phyloP scores from a whole-genome alignment of 2,329 filamentous ascomycete genomes.

The Aspergillus proliferans region DNA sequence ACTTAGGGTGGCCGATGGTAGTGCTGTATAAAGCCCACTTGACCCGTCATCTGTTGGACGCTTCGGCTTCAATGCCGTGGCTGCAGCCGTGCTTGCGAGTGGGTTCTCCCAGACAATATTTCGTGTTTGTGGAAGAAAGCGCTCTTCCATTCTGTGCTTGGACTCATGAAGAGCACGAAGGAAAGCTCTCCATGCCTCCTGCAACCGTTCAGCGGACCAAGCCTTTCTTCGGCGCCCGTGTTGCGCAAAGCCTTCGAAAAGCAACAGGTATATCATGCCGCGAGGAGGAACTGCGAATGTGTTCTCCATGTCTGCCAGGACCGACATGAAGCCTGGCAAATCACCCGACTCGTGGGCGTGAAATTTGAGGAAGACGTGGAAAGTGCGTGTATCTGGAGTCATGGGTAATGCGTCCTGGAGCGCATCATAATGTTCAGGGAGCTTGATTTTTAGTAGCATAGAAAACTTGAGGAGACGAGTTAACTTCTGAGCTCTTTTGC shows the following conservation, averaged over 20 bases:
- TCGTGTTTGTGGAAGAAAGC: conserved; percentile 8
- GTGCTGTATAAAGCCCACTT: conserved; percentile 18
- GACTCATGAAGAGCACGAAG: conserved; percentile 40
- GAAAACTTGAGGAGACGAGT: conserved; percentile 45
- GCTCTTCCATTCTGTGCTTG: conserved; percentile 19
- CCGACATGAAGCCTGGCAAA: conserved; percentile 61
- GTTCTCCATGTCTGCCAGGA: conserved; percentile 73
- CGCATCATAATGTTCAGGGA: conserved; percentile 52
- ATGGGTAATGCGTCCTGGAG: conserved; percentile 63
- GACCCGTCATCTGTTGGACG: conserved; percentile 6
- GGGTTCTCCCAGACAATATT: conserved; percentile 27
- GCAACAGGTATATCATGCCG: conserved; percentile 67
- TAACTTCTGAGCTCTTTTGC: conserved; percentile 37
- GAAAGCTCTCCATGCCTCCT: conserved; percentile 61
- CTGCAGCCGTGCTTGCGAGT: conserved; percentile 9
- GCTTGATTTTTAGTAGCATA: conserved; percentile 36
- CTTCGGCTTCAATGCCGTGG: conserved; percentile 4
- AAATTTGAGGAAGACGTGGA: conserved; percentile 70
- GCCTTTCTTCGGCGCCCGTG: conserved; percentile 64
- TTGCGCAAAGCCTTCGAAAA: conserved; percentile 74
- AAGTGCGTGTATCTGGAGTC: conserved; percentile 71
- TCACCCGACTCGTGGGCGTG: conserved; percentile 64
- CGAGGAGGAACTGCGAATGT: conserved; percentile 61
- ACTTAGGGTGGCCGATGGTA: conserved; percentile 13
- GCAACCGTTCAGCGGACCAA: conserved; percentile 68